phyloP scores from a whole-genome alignment of 495 filamentous ascomycete genomes.

The Rusavskia elegans region DNA sequence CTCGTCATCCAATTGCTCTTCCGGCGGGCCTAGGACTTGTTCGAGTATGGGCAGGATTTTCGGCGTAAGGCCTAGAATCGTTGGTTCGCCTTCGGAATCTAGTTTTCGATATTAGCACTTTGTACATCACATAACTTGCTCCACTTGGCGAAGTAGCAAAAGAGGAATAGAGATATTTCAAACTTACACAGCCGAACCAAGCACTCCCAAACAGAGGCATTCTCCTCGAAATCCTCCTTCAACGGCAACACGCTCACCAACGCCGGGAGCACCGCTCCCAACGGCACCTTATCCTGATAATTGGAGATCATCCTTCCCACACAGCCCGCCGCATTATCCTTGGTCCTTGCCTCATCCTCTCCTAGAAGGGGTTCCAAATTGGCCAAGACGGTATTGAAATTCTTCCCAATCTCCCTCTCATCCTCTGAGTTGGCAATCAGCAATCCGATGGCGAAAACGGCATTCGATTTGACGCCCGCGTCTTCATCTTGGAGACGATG shows the following conservation, averaged over 20 bases:
- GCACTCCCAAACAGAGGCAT: slow-evolving; percentile 78
- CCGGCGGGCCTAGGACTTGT: slow-evolving; percentile 58
- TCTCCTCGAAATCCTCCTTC: slow-evolving; percentile 93
- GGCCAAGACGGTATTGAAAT: slow-evolving; percentile 57
- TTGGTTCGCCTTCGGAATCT: slow-evolving; percentile 61
- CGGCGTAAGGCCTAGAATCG: slow-evolving; percentile 59
- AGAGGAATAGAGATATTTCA: not conserved
- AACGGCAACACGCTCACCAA: slow-evolving; percentile 68
- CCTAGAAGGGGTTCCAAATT: slow-evolving; percentile 76
- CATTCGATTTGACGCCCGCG: slow-evolving; percentile 83
- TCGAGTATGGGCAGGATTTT: slow-evolving; percentile 66
- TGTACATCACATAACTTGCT: too few species aligned
- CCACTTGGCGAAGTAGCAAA: too few species aligned
- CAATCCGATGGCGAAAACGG: slow-evolving; percentile 77
- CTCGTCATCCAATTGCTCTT: slow-evolving; percentile 72
- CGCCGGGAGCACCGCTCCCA: slow-evolving; percentile 63
- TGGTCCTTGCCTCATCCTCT: slow-evolving; percentile 54
- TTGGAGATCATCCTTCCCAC: slow-evolving; percentile 80
- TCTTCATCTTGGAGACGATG: slow-evolving; percentile 85
- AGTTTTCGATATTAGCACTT: not conserved
- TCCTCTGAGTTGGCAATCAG: slow-evolving; percentile 66
- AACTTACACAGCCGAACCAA: slow-evolving; percentile 71
- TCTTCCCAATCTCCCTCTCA: slow-evolving; percentile 49
- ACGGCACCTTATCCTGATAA: slow-evolving; percentile 61
- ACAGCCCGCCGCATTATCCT: slow-evolving; percentile 92